Evolutionary conservation across 2,329 filamentous ascomycete species (phyloP).

Genomic region (Talaromyces sp.): DNA sequence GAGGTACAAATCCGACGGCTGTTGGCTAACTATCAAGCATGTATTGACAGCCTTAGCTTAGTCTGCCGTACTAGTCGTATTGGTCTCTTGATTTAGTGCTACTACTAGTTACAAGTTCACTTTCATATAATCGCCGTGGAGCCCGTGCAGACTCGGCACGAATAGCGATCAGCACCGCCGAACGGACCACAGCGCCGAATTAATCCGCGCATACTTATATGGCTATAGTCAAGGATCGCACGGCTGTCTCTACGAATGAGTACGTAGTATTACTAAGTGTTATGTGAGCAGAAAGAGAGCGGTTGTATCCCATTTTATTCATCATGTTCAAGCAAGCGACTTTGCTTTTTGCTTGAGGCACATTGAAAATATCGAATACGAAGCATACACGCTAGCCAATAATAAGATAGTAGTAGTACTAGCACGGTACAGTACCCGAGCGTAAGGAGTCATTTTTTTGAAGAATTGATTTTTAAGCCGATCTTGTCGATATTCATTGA

Average conservation of each 20-base stretch:
- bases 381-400: constrained; percentile 1
- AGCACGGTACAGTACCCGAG: not conserved
- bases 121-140: not conserved
- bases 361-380: not conserved
- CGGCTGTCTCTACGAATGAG: not conserved
- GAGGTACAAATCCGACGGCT: not conserved
- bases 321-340: not conserved
- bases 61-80: not conserved
- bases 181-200: not conserved
- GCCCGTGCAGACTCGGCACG: not conserved
- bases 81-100: not conserved
- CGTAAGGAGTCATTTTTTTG: not conserved
- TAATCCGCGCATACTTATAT: not conserved
- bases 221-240: not conserved
- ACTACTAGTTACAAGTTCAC: too few species aligned
- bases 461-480: too few species aligned
- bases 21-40: not conserved
- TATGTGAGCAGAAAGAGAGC: not conserved
- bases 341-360: not conserved
- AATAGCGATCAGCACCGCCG: not conserved
- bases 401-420: constrained; percentile 5
- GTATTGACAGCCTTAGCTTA: too few species aligned
- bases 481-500: too few species aligned
- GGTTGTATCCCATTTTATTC: not conserved
- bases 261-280: not conserved